phyloP scores from a whole-genome alignment of 148 eudicot genomes.

The Fagopyrum tataricum region DNA sequence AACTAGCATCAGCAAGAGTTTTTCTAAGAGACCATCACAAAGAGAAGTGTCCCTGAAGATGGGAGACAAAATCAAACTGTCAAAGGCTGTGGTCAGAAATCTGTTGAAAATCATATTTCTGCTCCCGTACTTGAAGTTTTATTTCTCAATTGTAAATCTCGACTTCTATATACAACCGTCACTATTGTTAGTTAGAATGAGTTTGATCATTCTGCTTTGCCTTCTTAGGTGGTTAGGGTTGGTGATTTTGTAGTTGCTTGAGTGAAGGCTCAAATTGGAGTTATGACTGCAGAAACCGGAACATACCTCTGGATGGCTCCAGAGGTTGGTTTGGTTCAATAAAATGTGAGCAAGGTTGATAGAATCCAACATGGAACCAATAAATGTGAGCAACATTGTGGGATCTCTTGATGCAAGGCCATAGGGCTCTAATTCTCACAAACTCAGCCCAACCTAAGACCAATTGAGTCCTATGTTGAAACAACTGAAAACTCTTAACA shows the following conservation, averaged over 20 bases:
- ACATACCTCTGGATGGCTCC: conserved; percentile 99
- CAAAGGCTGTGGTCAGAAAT: conserved; percentile 7
- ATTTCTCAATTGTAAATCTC: neutral
- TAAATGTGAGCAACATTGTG: too few species aligned
- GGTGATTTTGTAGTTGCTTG: conserved; percentile 99
- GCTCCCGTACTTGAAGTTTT: neutral
- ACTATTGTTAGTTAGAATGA: neutral
- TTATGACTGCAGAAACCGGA: conserved; percentile 99
- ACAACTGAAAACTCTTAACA: too few species aligned
- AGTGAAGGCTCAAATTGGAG: conserved; percentile 88
- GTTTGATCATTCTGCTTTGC: neutral
- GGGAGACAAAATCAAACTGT: neutral
- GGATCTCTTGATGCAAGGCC: too few species aligned
- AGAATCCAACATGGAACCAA: too few species aligned
- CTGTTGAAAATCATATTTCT: neutral
- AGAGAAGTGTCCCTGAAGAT: neutral
- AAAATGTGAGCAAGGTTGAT: too few species aligned
- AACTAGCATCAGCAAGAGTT: conserved; percentile 89
- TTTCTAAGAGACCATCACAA: conserved; percentile 61
- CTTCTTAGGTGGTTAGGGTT: conserved; percentile 77
- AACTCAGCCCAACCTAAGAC: too few species aligned
- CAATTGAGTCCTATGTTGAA: too few species aligned
- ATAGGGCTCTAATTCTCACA: too few species aligned
- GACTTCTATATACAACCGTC: neutral
- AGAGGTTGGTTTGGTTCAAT: conserved; percentile 47